These are phyloP conservation scores for Aspergillus ochraceus DNA, from an alignment of 2,329 filamentous ascomycete species.

Conservation along the genomic window DNA sequence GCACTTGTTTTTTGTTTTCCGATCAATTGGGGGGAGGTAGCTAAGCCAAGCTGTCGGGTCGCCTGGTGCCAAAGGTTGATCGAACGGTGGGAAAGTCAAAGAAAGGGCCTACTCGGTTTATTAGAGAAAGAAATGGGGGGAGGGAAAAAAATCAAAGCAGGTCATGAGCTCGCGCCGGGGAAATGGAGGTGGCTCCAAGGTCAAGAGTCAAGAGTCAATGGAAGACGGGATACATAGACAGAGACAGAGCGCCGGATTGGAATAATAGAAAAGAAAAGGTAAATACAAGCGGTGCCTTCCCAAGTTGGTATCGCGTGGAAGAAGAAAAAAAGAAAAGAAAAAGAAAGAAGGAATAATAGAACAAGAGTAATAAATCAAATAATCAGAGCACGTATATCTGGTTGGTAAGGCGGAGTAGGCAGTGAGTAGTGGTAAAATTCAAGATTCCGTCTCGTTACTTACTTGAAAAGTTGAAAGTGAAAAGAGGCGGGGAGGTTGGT, in stretches of 20 bases:
- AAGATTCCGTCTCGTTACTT: neutral
- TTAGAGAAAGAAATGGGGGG: neutral
- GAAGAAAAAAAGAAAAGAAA: slow-evolving; percentile 6
- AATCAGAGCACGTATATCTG: slow-evolving; percentile 1
- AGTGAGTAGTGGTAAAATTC: neutral
- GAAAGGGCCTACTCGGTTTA: neutral
- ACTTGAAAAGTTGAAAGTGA: neutral
- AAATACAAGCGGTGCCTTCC: neutral
- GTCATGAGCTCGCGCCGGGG: neutral
- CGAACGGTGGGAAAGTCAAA: slow-evolving; percentile 6
- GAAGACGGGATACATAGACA: slow-evolving; percentile 1
- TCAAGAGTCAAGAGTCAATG: neutral
- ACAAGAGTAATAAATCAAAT: neutral
- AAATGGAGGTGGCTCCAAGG: neutral
- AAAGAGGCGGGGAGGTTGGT: neutral
- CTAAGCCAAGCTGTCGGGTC: slow-evolving; percentile 26
- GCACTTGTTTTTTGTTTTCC: slow-evolving; percentile 12
- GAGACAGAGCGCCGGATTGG: neutral
- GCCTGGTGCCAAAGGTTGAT: slow-evolving; percentile 15
- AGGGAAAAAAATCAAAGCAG: neutral
- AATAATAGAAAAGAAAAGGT: neutral
- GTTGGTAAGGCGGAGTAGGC: neutral
- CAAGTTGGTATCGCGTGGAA: slow-evolving; percentile 3
- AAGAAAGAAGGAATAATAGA: slow-evolving; percentile 2
- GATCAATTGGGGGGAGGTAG: slow-evolving; percentile 16